phyloP scores from a whole-genome alignment of 2,329 filamentous ascomycete genomes.

The Fusarium hostae region DNA sequence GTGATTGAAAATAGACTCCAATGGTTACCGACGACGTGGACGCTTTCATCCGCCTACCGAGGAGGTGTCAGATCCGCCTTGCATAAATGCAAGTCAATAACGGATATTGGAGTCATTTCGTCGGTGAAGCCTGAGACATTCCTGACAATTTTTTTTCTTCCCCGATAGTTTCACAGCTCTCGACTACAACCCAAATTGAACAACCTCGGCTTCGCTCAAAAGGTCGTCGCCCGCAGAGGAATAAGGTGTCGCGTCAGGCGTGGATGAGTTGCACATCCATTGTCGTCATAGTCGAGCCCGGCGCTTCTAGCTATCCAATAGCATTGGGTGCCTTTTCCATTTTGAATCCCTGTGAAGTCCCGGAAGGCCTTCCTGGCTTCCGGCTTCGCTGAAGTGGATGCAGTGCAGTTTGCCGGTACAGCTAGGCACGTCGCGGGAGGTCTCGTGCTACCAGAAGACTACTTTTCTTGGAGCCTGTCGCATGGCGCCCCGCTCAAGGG shows the following conservation, averaged over 20 bases:
- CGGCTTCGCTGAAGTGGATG: slow-evolving; percentile 36
- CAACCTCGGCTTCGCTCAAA: slow-evolving; percentile 26
- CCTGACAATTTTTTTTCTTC: slow-evolving; percentile 3
- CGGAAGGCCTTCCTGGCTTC: slow-evolving; percentile 44
- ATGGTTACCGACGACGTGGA: slow-evolving; percentile 46
- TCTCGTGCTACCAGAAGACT: slow-evolving; percentile 41
- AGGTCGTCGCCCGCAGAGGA: slow-evolving; percentile 18
- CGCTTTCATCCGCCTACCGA: slow-evolving; percentile 38
- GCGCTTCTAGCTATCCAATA: slow-evolving; percentile 39
- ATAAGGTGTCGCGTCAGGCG: slow-evolving; percentile 40
- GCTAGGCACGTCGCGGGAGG: slow-evolving; percentile 26
- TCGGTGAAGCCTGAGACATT: slow-evolving; percentile 45
- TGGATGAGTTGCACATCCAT: slow-evolving; percentile 36
- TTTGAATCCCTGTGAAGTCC: slow-evolving; percentile 30
- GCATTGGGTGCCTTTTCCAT: slow-evolving; percentile 12
- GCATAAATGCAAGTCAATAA: slow-evolving; percentile 28
- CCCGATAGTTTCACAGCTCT: slow-evolving; percentile 1
- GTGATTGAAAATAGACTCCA: slow-evolving; percentile 40
- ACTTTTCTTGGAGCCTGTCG: slow-evolving; percentile 39
- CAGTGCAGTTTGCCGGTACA: slow-evolving; percentile 38
- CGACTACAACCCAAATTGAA: slow-evolving; percentile 15
- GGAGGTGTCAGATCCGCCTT: slow-evolving; percentile 41
- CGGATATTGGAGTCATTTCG: slow-evolving; percentile 35
- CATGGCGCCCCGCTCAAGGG: slow-evolving; percentile 46
- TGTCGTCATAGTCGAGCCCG: slow-evolving; percentile 42